Conservation (phyloP, 495 filamentous ascomycete species). For the Lentithecium fluviatile region DNA sequence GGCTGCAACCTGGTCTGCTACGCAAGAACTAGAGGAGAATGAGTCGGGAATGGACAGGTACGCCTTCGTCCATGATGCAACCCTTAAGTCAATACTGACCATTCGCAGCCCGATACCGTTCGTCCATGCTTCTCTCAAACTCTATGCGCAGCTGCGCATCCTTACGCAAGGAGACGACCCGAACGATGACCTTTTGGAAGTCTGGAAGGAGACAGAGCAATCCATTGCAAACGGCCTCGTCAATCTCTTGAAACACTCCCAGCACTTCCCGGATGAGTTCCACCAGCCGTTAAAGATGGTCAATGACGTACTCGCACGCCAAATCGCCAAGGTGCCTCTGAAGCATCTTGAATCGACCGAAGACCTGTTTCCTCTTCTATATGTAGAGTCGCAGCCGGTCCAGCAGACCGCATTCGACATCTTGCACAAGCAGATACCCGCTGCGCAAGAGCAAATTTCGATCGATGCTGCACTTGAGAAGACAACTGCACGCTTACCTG, state of each 20-base stretch:
- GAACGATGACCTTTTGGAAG: conserved; percentile 85
- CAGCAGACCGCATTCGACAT: conserved; percentile 80
- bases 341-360: conserved; percentile 55
- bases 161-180: conserved; percentile 53
- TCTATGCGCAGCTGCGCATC: conserved; percentile 61
- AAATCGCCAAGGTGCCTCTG: conserved; percentile 59
- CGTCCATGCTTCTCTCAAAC: conserved; percentile 67
- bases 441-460: conserved; percentile 75
- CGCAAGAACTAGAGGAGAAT: conserved; percentile 7
- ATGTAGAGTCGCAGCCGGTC: conserved; percentile 68
- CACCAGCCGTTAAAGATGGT: conserved; percentile 68
- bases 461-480: conserved; percentile 78
- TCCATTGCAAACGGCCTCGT: conserved; percentile 58
- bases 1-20: conserved; percentile 32
- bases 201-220: conserved; percentile 55
- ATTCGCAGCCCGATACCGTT: conserved; percentile 51
- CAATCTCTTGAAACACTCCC: conserved; percentile 53
- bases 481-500: conserved; percentile 53
- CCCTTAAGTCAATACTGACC: background rate
- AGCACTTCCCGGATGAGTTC: conserved; percentile 48
- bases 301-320: conserved; percentile 64
- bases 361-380: conserved; percentile 67
- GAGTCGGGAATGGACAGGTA: conserved; percentile 20
- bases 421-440: conserved; percentile 73
- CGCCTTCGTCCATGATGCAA: background rate